Evolutionary conservation across 2,329 filamentous ascomycete species (phyloP).

Genomic region (Madurella fahalii): DNA sequence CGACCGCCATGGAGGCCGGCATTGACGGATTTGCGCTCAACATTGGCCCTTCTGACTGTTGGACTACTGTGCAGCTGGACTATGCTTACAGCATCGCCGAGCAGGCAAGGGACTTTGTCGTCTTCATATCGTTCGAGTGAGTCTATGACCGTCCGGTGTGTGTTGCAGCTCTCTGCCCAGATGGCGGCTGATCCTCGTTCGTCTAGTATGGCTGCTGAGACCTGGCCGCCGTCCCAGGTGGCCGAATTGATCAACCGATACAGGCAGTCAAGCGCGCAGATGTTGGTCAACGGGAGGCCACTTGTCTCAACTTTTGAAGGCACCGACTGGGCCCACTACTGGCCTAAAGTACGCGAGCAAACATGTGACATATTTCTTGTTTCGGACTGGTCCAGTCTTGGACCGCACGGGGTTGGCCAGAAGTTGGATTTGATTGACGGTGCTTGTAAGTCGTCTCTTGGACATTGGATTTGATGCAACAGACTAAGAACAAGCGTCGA

Average conservation of each 20-base stretch:
- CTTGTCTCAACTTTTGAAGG: constrained; percentile 53
- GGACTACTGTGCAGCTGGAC: constrained; percentile 31
- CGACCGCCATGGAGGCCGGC: constrained; percentile 33
- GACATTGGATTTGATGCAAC: background rate
- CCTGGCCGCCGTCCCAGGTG: constrained; percentile 24
- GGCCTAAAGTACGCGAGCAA: constrained; percentile 36
- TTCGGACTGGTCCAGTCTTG: constrained; percentile 45
- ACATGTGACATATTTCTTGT: constrained; percentile 37
- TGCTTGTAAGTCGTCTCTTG: constrained; percentile 21
- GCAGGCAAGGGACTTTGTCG: constrained; percentile 28
- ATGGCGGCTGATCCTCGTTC: constrained; percentile 3
- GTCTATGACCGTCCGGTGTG: too few species aligned
- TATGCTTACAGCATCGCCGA: constrained; percentile 33
- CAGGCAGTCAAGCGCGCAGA: constrained; percentile 36
- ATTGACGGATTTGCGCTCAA: constrained; percentile 42
- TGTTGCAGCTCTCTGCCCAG: too few species aligned
- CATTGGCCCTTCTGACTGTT: constrained; percentile 33
- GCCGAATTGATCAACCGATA: constrained; percentile 35
- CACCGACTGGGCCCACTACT: constrained; percentile 39
- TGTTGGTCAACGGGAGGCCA: constrained; percentile 38
- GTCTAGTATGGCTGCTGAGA: constrained; percentile 29
- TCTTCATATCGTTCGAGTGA: constrained; percentile 36
- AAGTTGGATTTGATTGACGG: constrained; percentile 26
- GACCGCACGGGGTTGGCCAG: constrained; percentile 30
- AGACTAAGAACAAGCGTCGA: constrained; percentile 17